These are phyloP conservation scores for Bigelowiella natans DNA, from an alignment of 78 protist genomes.

Conservation along the genomic window DNA sequence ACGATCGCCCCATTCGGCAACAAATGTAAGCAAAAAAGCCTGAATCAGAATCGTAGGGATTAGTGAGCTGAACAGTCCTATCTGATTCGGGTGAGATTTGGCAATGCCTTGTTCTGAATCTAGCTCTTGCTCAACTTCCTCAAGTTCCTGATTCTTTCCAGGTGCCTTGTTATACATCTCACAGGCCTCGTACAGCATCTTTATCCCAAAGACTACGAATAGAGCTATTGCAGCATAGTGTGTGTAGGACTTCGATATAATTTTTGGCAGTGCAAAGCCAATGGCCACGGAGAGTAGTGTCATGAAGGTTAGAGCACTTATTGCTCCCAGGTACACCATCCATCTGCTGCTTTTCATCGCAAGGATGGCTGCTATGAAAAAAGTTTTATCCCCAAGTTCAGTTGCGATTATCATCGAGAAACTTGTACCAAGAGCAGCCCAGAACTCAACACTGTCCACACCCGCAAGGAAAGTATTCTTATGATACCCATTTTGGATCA, in stretches of 20 bases:
- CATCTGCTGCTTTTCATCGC: conserved; percentile 24
- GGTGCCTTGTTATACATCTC: neutral
- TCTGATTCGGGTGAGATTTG: no score
- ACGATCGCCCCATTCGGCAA: conserved; percentile 82
- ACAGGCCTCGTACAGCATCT: conserved; percentile 31
- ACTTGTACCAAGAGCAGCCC: neutral
- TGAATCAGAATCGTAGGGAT: no score
- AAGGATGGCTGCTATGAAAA: conserved; percentile 59
- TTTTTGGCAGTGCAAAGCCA: conserved; percentile 39
- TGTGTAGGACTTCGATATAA: conserved; percentile 38
- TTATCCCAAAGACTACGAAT: conserved; percentile 42
- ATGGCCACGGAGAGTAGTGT: conserved; percentile 35
- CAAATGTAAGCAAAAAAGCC: conserved; percentile 57
- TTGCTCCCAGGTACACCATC: conserved; percentile 40
- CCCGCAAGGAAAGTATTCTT: no score
- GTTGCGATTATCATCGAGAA: conserved; percentile 32
- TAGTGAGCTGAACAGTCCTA: no score
- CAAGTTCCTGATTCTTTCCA: conserved; percentile 5
- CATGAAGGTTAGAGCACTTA: conserved; percentile 48
- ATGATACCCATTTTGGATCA: no score
- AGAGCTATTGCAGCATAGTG: conserved; percentile 40
- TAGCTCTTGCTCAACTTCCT: conserved; percentile 19
- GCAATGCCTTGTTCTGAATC: neutral
- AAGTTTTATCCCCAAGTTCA: conserved; percentile 76
- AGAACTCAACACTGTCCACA: no score